Base-by-base conservation (phyloP, 176 grass and related monocot species). In the Juncus inflexus region DNA sequence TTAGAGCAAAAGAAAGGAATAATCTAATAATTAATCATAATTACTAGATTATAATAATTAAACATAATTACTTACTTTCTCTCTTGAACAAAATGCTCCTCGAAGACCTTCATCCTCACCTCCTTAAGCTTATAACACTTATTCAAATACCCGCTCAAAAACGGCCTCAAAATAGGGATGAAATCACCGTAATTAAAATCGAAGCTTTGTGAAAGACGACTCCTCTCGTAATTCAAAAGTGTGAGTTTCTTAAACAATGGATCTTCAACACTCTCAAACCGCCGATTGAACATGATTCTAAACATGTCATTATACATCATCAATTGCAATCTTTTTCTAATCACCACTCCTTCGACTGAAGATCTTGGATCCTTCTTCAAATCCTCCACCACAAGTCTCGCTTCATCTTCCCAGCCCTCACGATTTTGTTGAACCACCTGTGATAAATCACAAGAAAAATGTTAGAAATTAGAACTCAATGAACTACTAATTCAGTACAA, bases 231-330 rank as follows among this genome's bases (percentile, higher is more conserved):
- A 67, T 96, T 96, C 41, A 85, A 58, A 2, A 85, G 81, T 54
- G 77, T 96, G 70, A 96, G 79, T 79, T 96, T 80, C 79, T 88
- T 88, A 62, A 91, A 96, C 12, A 96, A 78, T 14, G 87, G 74
- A 42, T 96, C 87, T 4, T 78, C 35, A 2, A 83, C 82, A 66
- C 70, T 66, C n/a, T 83, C 82, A 72, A 96, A 96, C 0, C 91
- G 35, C 1, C 82, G 57, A 77, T 91, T 80, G 72, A 96, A 96
- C 91, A 96, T 96, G 87, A 96, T 96, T 59, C 91, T 79, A 74
- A 88, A 96, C 91, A 96, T 91, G 81, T 96, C 85, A 80, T 96
- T 96, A 84, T 96, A 96, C 91, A 96, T 96, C 87, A 96, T 90
- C 6, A 88, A 80, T 74, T 96, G 91, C 11, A 96, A 75, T 42